Evolutionary conservation across 2,329 filamentous ascomycete genomes (phyloP).

Genomic region (Nothophaeocryptopus gaeumannii): DNA sequence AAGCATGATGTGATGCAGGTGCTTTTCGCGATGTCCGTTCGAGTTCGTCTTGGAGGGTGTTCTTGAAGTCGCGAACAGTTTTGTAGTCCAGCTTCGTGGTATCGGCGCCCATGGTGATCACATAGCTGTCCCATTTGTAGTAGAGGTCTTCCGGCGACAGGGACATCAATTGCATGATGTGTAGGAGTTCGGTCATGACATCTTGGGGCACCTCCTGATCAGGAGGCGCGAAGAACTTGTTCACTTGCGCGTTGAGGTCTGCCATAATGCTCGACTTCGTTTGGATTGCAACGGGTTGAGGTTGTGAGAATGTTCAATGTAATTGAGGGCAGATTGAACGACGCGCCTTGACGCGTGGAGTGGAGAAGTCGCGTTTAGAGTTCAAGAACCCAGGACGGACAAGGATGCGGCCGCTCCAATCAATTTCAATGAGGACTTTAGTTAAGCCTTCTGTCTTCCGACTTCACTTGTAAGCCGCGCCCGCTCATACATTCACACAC

Average conservation of each 20-base stretch:
- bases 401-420: no score
- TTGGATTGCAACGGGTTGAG: no score
- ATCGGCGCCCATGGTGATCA: conserved; percentile 85
- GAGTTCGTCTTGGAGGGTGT: conserved; percentile 77
- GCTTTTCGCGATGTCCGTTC: conserved; percentile 72
- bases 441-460: no score
- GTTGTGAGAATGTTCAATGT: no score
- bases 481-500: no score
- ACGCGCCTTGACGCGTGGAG: no score
- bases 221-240: conserved; percentile 57
- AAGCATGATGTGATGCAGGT: conserved; percentile 55
- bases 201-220: conserved; percentile 64
- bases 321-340: no score
- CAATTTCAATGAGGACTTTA: no score
- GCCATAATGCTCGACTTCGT: conserved; percentile 41
- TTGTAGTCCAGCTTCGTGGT: conserved; percentile 69
- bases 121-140: conserved; percentile 99
- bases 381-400: no score
- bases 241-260: conserved; percentile 52
- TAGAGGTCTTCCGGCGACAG: conserved; percentile 82
- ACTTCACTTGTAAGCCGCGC: no score
- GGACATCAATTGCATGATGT: conserved; percentile 79
- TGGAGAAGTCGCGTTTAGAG: no score
- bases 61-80: conserved; percentile 74
- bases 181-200: conserved; percentile 75